Base-by-base conservation (phyloP, 2,329 filamentous ascomycete species). In the Chaetomium globosum region DNA sequence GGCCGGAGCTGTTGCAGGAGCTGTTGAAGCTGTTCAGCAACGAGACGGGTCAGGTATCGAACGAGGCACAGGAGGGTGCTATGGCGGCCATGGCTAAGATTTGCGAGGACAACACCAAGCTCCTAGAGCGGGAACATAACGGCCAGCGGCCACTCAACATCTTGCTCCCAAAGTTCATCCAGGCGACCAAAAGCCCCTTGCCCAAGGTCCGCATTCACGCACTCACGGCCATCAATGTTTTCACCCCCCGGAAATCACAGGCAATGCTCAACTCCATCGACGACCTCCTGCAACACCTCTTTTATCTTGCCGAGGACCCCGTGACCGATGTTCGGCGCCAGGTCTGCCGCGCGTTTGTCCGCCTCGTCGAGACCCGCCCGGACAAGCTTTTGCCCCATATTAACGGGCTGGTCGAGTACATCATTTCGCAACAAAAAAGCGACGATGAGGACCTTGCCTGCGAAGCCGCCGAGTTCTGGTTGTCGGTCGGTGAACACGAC, bases 401-500 rank as follows among this genome's bases (percentile, higher is more conserved):
- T 74, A 82, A 85, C 61, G 93, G 91, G 6, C 83, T 99, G 63
- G 93, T 99, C 33, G 91, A 96, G 74, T 99, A 97, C 75, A 95
- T 97, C 76, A 86, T 98, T 65, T 83, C 87, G 33, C 95, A 99
- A 76, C 95, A 99, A 77, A 87, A 89, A 76, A 89, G 88, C 68
- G 89, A 89, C 30, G 93, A 98, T 70, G 89, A 93, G 63, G 93
- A 98, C 51, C 82, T 99, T 65, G 93, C 94, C 46, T 88, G 96
- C 70, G 95, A 99, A 75, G 95, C 95, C 9, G 93, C 95, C 5
- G 95, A 99, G 77, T 99, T 99, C 75, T 99, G 96, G 93, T 86
- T 99, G 53, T 92, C 92, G 48, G 89, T 96, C 23, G 93, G 93
- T 66, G 95, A 97, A 75, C 92, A 97, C 74, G 86, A 91, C 51